These are phyloP conservation scores for Potentilla sterilis DNA, from an alignment of 306 rosid genomes.

Conservation along the genomic window DNA sequence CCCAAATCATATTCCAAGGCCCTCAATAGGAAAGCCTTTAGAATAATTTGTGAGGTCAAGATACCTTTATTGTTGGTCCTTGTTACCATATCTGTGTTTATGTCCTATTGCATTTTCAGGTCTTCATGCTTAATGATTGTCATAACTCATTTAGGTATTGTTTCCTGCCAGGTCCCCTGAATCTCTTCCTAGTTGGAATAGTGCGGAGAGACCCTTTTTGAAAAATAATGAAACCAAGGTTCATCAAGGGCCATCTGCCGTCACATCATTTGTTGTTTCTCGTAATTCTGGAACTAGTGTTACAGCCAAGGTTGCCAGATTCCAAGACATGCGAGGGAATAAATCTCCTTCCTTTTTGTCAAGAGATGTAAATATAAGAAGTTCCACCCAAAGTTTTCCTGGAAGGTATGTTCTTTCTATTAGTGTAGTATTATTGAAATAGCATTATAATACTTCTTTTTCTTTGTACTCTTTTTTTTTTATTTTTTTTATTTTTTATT, in stretches of 20 bases:
- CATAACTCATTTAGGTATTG: constrained; percentile 15
- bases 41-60: neutral
- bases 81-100: neutral
- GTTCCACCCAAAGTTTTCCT: constrained; percentile 34
- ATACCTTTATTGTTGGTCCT: neutral
- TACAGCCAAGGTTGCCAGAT: constrained; percentile 47
- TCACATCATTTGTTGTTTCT: constrained; percentile 41
- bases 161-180: constrained; percentile 35
- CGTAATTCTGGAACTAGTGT: constrained; percentile 38
- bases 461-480: neutral
- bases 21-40: neutral
- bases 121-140: neutral
- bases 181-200: constrained; percentile 40
- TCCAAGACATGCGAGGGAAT: constrained; percentile 38
- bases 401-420: constrained; percentile 33
- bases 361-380: constrained; percentile 35
- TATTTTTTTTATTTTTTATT: neutral
- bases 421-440: neutral
- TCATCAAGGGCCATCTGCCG: constrained; percentile 42
- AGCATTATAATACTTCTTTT: neutral
- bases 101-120: neutral
- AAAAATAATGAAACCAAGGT: constrained; percentile 36
- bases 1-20: neutral
- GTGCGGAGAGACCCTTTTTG: constrained; percentile 24
- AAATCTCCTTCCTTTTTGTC: constrained; percentile 41